These are phyloP conservation scores for Lotus japonicus DNA, from an alignment of 306 rosid genomes.

Conservation along the genomic window DNA sequence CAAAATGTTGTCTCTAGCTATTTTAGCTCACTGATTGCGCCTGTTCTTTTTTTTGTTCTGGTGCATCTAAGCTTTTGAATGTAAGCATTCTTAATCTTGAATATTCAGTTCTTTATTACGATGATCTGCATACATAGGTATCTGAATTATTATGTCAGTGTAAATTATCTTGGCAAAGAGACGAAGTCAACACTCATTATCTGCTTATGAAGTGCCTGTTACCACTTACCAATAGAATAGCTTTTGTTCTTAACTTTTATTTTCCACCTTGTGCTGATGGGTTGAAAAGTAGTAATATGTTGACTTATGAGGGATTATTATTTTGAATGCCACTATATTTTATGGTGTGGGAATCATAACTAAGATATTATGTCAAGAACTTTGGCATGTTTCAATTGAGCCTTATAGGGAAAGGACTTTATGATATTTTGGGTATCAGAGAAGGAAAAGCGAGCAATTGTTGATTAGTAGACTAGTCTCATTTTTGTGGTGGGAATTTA, in stretches of 20 bases:
- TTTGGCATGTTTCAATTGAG: background rate
- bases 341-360: no score
- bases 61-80: slow-evolving; percentile 31
- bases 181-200: background rate
- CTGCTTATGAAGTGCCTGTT: background rate
- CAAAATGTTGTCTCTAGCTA: slow-evolving; percentile 22
- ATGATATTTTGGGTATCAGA: background rate
- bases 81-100: background rate
- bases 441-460: background rate
- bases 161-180: no score
- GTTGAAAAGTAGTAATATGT: slow-evolving; percentile 1
- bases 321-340: background rate
- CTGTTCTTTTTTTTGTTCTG: slow-evolving; percentile 28
- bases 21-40: slow-evolving; percentile 23
- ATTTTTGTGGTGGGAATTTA: slow-evolving; percentile 17
- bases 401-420: no score
- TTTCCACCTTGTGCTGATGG: background rate
- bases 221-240: background rate
- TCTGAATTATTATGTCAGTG: background rate
- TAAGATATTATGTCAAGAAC: background rate
- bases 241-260: background rate
- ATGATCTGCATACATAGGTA: background rate
- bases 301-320: background rate
- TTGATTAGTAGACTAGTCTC: background rate
- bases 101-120: background rate